Evolutionary conservation across 2,329 filamentous ascomycete genomes (phyloP), one percentile per base, ranked within the genome.

Genomic region (Thyridium curvatum): DNA sequence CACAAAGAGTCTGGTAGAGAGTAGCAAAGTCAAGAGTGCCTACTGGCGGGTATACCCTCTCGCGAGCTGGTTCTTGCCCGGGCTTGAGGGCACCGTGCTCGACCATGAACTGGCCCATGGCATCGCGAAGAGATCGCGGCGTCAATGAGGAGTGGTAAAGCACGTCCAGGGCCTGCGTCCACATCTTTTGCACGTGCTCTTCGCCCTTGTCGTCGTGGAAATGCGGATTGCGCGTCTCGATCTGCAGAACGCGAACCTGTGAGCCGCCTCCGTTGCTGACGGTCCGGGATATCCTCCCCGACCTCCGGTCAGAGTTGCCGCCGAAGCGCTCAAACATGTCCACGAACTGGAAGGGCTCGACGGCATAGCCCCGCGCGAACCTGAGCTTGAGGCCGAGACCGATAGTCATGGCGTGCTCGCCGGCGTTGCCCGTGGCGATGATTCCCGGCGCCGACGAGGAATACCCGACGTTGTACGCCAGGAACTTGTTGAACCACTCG

Each of bases 391-490:
- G 37, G 2, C 58, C 62, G n/a, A 66, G 46, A 8, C 52, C 52
- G 42, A 65, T 54, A 12, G 52, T 56, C 52, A 65, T 61, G 41
- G 56, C 54, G 36, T 59, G 55, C 40, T 59, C 55, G 21, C 54
- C 57, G 2, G 57, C 55, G 36, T 60, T 60, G 9, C 54, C 57
- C 1, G 57, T 60, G 4, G 49, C 48, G 34, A 60, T 47, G 13
- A 55, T 42, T 16, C 37, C 38, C 17, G 18, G n/a, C 12, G 32
- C 14, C 21, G 21, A 26, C 21, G 21, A 26, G 21, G 21, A 26
- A 26, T 26, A 26, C 21, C 21, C 21, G 21, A 26, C 21, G 21
- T 26, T 26, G 21, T 26, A 26, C 8, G 28, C 37, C 10, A 58
- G 41, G 18, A 58, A 32, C 4, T 35, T 39, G 43, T 59, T 59